Conservation (phyloP, 495 filamentous ascomycete species). For the Staphylotrichum tortipilum region DNA sequence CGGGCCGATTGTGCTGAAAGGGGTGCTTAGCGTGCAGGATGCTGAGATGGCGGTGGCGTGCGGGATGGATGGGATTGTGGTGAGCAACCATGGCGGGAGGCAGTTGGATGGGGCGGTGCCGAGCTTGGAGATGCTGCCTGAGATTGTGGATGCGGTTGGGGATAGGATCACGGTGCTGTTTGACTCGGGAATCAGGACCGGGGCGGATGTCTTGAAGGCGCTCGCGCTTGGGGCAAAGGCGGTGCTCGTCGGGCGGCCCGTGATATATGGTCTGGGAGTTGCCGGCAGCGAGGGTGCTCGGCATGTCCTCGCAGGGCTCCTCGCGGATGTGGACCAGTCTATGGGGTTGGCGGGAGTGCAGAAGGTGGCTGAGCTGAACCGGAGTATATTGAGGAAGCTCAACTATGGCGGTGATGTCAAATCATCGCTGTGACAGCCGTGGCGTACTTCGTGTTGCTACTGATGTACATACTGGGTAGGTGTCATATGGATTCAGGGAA, state of each 20-base stretch:
- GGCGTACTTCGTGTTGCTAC: background rate
- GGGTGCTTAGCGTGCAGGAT: slow-evolving; percentile 28
- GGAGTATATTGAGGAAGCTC: slow-evolving; percentile 42
- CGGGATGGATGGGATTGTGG: slow-evolving; percentile 31
- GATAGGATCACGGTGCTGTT: slow-evolving; percentile 37
- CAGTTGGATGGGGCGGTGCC: slow-evolving; percentile 41
- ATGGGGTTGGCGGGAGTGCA: slow-evolving; percentile 51
- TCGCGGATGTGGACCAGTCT: slow-evolving; percentile 54
- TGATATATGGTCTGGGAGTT: slow-evolving; percentile 42
- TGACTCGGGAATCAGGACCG: slow-evolving; percentile 42
- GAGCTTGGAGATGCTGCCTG: slow-evolving; percentile 35
- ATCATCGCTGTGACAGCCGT: background rate
- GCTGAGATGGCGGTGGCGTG: slow-evolving; percentile 25
- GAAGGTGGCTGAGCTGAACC: slow-evolving; percentile 44
- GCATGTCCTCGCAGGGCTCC: slow-evolving; percentile 46
- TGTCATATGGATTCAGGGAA: too few relatives aligned
- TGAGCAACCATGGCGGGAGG: slow-evolving; percentile 34
- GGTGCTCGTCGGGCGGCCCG: slow-evolving; percentile 43
- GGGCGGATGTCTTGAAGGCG: slow-evolving; percentile 42
- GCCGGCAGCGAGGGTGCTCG: slow-evolving; percentile 50
- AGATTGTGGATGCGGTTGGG: slow-evolving; percentile 42
- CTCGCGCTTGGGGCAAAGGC: slow-evolving; percentile 46
- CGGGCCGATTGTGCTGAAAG: slow-evolving; percentile 48
- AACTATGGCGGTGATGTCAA: slow-evolving; percentile 44
- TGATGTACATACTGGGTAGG: background rate